Percentiles rank a stretch among this genome's conserved stretches.
phyloP scores from a whole-genome alignment of 2,329 filamentous ascomycete species.

The Apiospora kogelbergensis region DNA sequence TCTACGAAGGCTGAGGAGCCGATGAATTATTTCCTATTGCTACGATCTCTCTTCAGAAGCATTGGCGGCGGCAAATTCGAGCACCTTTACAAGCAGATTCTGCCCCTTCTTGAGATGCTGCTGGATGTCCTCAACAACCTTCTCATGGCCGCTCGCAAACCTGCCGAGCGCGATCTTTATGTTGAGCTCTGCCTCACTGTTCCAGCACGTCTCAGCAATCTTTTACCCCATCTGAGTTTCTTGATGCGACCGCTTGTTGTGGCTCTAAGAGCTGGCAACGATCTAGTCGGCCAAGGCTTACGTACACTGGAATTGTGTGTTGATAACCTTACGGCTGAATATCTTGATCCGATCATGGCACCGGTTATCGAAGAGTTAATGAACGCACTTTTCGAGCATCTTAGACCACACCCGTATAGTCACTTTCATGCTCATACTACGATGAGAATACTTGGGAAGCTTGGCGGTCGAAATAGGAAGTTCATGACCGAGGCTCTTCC shows the following conservation, averaged over 20 bases:
- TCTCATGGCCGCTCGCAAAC: conserved; percentile 84
- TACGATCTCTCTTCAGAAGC: conserved; percentile 90
- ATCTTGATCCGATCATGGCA: conserved; percentile 97
- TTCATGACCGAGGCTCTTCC: conserved; percentile 88
- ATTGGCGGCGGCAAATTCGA: conserved; percentile 98
- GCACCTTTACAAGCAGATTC: conserved; percentile 95
- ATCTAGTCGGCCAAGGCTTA: conserved; percentile 91
- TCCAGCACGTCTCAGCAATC: conserved; percentile 87
- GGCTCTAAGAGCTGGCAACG: conserved; percentile 84
- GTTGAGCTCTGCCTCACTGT: conserved; percentile 97
- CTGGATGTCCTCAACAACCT: conserved; percentile 96
- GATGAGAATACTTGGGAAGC: conserved; percentile 93
- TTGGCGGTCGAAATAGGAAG: conserved; percentile 92
- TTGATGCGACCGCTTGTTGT: conserved; percentile 98
- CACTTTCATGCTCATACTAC: conserved; percentile 98
- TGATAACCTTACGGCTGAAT: conserved; percentile 96
- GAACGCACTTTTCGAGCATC: conserved; percentile 94
- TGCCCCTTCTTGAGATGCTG: conserved; percentile 95
- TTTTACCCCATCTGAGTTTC: conserved; percentile 92
- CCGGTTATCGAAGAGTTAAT: conserved; percentile 98
- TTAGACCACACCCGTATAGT: conserved; percentile 90
- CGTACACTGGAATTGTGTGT: conserved; percentile 94
- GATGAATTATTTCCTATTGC: conserved; percentile 95
- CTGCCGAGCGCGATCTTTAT: conserved; percentile 89
- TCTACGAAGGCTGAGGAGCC: conserved; percentile 95